Base-by-base conservation (phyloP, 2,329 filamentous ascomycete species). In the Kalaharituber pfeilii region DNA sequence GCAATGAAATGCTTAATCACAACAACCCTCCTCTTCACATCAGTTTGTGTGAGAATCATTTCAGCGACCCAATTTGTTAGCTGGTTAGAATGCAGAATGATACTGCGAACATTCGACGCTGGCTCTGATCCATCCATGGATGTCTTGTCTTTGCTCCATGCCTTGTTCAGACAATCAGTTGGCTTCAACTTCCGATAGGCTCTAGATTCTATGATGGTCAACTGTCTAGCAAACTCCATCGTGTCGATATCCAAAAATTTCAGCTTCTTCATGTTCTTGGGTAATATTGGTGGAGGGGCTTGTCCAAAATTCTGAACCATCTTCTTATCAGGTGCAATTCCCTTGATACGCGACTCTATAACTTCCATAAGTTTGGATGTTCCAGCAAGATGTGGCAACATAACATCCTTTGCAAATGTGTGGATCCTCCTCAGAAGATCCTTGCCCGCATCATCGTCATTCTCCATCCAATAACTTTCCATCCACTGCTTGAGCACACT, bases 31-130 rank as follows among this genome's bases (percentile, higher is more conserved):
- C 94, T 93, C 73, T 91, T 94, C 59, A 95, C 85, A 67, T 98
- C 91, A 63, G 82, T 78, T 69, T 98, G 91, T 0, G 84, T 88
- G 58, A 98, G 70, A 62, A 98, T 96, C 91, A 98, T 96, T 69
- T 96, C 89, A 27, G 91, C 91, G 51, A 96, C 91, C 91, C 91
- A 98, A 67, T 96, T 98, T 5, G 91, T 98, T 74, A 98, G 81
- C 68, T 96, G 89, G 65, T 98, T 98, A 0, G 91, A 96, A 70
- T 98, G 91, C 52, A 96, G 74, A 70, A 98, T 98, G 59, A 98
- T 75, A 8, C 87, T 85, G 70, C 96, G 95, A 62, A 98, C 86
- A 63, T 98, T 96, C 0, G 86, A 79, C 8, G 91, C 88, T 29
- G 88, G 85, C 64, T 94, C 87, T 25, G 42, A 47, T 5, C 42